These are phyloP conservation scores for Podaxis pistillaris DNA, from an alignment of 768 basidiomycete genomes.

Conservation along the genomic window DNA sequence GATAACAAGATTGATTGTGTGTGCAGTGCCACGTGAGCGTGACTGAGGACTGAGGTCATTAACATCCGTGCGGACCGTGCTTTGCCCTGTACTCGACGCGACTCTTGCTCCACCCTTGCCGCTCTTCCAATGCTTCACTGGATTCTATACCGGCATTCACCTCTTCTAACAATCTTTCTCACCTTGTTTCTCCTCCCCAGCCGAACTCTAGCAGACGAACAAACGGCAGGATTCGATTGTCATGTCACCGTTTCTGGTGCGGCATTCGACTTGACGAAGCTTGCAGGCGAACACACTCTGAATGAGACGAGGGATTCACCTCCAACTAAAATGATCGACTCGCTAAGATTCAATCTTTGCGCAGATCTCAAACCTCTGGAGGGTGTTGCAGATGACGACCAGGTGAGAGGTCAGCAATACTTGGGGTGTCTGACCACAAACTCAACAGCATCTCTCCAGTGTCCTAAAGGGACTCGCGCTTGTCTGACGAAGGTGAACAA, in stretches of 20 bases:
- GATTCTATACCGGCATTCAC: conserved; percentile 8
- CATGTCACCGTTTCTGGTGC: conserved; percentile 34
- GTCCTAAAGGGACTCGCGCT: conserved; percentile 63
- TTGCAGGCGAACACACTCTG: conserved; percentile 51
- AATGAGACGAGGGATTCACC: conserved; percentile 55
- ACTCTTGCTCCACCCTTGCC: not conserved
- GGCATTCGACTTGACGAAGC: conserved; percentile 59
- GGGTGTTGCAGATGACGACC: conserved; percentile 54
- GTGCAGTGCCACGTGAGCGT: conserved; percentile 6
- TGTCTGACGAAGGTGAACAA: conserved; percentile 70
- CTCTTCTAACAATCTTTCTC: conserved; percentile 15
- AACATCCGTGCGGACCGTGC: not conserved
- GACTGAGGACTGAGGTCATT: conserved; percentile 9
- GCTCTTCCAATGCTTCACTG: conserved; percentile 5
- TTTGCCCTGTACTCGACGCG: not conserved
- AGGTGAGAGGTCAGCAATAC: conserved; percentile 46
- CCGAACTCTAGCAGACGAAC: conserved; percentile 33
- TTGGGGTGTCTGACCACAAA: not conserved
- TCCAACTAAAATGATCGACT: conserved; percentile 61
- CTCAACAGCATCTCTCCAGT: conserved; percentile 41
- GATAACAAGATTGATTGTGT: not conserved
- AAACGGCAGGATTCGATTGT: conserved; percentile 53
- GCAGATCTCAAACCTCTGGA: conserved; percentile 48
- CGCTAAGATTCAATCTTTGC: conserved; percentile 68
- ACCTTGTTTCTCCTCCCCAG: conserved; percentile 17